phyloP scores from a whole-genome alignment of 805 yeast species.

The Teunomyces kruisii region DNA sequence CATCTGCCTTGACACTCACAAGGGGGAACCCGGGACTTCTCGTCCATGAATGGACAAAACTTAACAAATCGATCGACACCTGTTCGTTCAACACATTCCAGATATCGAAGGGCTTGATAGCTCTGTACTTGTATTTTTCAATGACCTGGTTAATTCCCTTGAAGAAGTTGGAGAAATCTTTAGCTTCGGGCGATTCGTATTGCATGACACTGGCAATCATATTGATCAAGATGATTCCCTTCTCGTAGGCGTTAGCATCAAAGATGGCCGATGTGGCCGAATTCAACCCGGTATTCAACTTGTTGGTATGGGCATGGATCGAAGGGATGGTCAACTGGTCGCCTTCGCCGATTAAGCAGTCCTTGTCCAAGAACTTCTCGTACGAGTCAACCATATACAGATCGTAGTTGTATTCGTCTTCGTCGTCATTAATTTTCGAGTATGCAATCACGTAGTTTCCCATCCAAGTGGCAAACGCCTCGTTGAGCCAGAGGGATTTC shows the following conservation, averaged over 20 bases:
- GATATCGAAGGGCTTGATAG: conserved; percentile 50
- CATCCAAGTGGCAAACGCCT: conserved; percentile 74
- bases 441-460: conserved; percentile 47
- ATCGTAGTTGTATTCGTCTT: conserved; percentile 11
- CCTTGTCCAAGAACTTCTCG: conserved; percentile 37
- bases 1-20: conserved; percentile 33
- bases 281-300: conserved; percentile 21
- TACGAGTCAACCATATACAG: conserved; percentile 11
- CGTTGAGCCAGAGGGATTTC: conserved; percentile 72
- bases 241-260: conserved; percentile 52
- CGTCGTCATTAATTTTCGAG: conserved; percentile 16
- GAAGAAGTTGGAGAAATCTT: conserved; percentile 28
- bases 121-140: conserved; percentile 27
- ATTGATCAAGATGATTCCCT: conserved; percentile 56
- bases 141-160: conserved; percentile 40
- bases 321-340: conserved; percentile 26
- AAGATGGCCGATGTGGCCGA: conserved; percentile 45
- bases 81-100: conserved; percentile 46
- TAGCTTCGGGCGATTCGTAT: conserved; percentile 17
- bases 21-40: conserved; percentile 61
- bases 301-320: conserved; percentile 33
- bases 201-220: conserved; percentile 50
- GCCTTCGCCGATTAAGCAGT: conserved; percentile 25
- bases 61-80: conserved; percentile 43
- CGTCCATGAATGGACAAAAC: conserved; percentile 60